A percentile compares a stretch with the other conserved stretches of the same genome.
Conservation (phyloP, 305 asterid genomes). For the Solanum aculeatissimum region DNA sequence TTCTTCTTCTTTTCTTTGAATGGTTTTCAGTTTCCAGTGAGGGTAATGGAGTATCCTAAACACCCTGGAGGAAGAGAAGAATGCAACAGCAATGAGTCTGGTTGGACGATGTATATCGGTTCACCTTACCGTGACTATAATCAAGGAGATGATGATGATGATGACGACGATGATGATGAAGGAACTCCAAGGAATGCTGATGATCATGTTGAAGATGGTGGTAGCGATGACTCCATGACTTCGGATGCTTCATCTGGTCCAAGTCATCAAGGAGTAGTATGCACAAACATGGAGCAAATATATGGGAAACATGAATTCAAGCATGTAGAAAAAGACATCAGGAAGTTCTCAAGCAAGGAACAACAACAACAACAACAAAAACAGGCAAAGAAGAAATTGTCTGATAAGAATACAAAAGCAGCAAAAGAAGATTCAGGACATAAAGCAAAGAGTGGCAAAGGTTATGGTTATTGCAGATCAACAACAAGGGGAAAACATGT, state of each 20-base stretch:
- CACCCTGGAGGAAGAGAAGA: slow-evolving; percentile 36
- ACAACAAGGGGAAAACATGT: neutral
- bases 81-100: slow-evolving; percentile 88
- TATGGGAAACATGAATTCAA: neutral
- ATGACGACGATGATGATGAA: slow-evolving; percentile 5
- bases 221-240: slow-evolving; percentile 85
- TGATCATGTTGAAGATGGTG: slow-evolving; percentile 21
- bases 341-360: slow-evolving; percentile 21
- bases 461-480: slow-evolving; percentile 6
- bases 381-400: slow-evolving; percentile 23
- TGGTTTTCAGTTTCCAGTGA: neutral
- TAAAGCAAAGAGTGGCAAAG: slow-evolving; percentile 18
- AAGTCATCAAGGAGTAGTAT: slow-evolving; percentile 18
- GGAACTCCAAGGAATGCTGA: slow-evolving; percentile 5
- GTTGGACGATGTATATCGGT: slow-evolving; percentile 80
- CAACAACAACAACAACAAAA: slow-evolving; percentile 3
- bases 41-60: slow-evolving; percentile 55
- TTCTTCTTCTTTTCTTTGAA: neutral
- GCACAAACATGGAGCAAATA: slow-evolving; percentile 10
- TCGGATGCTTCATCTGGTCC: slow-evolving; percentile 92
- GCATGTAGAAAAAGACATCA: slow-evolving; percentile 15
- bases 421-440: slow-evolving; percentile 24
- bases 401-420: slow-evolving; percentile 15
- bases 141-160: slow-evolving; percentile 7
- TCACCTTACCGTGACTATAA: slow-evolving; percentile 38